Evolutionary conservation across 805 yeast genomes (phyloP).

Genomic region (Groenewaldozyma salmanticensis): DNA sequence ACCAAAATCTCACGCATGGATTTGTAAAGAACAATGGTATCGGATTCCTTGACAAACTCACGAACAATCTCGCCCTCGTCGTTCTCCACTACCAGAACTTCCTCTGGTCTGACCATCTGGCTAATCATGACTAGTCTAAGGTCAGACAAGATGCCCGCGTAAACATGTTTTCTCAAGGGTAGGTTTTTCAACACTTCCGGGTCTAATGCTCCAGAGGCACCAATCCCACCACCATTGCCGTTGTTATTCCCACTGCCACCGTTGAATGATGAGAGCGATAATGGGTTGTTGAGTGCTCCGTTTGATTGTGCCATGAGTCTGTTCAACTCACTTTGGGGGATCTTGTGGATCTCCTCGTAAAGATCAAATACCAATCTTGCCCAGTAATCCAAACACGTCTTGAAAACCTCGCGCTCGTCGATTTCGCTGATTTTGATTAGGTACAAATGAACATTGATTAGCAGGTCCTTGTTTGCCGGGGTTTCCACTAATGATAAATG

Average conservation of each 20-base stretch:
- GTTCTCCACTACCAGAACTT: slow-evolving; percentile 90
- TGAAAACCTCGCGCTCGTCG: slow-evolving; percentile 92
- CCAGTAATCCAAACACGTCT: slow-evolving; percentile 95
- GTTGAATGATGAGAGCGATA: slow-evolving; percentile 50
- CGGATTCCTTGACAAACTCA: slow-evolving; percentile 93
- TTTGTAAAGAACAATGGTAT: slow-evolving; percentile 90
- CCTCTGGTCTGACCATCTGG: slow-evolving; percentile 98
- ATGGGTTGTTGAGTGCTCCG: slow-evolving; percentile 41
- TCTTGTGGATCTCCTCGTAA: slow-evolving; percentile 73
- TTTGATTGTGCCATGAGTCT: background rate
- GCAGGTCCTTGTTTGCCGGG: slow-evolving; percentile 46
- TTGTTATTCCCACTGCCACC: slow-evolving; percentile 29
- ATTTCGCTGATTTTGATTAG: slow-evolving; percentile 77
- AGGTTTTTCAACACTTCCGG: slow-evolving; percentile 67
- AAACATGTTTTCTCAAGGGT: slow-evolving; percentile 80
- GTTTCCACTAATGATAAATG: slow-evolving; percentile 51
- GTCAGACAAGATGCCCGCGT: slow-evolving; percentile 67
- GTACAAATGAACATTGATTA: slow-evolving; percentile 68
- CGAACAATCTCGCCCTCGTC: slow-evolving; percentile 99
- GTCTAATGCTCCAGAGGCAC: slow-evolving; percentile 61
- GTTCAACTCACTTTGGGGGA: slow-evolving; percentile 56
- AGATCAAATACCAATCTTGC: slow-evolving; percentile 70
- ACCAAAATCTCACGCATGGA: slow-evolving; percentile 93
- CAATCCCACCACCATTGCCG: slow-evolving; percentile 1
- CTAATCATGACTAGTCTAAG: slow-evolving; percentile 90